Percentiles rank a stretch among this genome's conserved stretches.
phyloP scores from a whole-genome alignment of 2,329 filamentous ascomycete genomes.

The Scedosporium dehoogii region DNA sequence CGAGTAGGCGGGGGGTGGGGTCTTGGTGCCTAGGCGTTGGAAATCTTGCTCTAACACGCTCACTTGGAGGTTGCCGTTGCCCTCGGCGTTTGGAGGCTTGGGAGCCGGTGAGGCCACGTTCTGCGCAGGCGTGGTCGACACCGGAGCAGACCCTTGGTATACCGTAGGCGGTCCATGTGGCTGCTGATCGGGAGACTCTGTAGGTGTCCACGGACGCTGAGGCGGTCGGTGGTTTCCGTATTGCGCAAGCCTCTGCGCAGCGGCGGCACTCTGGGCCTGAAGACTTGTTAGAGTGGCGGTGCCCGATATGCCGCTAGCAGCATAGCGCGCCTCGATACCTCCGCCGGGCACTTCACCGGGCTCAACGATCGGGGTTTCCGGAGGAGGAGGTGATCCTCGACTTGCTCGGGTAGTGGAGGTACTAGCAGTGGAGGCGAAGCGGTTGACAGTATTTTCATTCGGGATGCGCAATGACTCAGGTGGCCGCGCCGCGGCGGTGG shows the following conservation, averaged over 20 bases:
- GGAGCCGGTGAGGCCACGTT: slow-evolving; percentile 15
- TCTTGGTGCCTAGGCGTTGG: slow-evolving; percentile 69
- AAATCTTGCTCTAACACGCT: slow-evolving; percentile 81
- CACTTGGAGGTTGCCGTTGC: slow-evolving; percentile 37
- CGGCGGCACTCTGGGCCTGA: slow-evolving; percentile 61
- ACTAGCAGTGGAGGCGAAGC: slow-evolving; percentile 73
- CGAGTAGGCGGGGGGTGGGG: slow-evolving; percentile 92
- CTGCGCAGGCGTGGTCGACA: slow-evolving; percentile 43
- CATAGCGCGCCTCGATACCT: slow-evolving; percentile 85
- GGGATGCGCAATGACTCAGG: slow-evolving; percentile 26
- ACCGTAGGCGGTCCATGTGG: slow-evolving; percentile 85
- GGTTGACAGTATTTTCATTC: slow-evolving; percentile 43
- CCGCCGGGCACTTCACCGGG: slow-evolving; percentile 61
- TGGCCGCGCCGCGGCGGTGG: slow-evolving; percentile 12
- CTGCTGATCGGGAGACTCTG: slow-evolving; percentile 75
- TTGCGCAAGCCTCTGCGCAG: slow-evolving; percentile 69
- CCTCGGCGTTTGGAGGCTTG: slow-evolving; percentile 20
- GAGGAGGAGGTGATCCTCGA: slow-evolving; percentile 86
- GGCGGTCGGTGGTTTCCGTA: slow-evolving; percentile 44
- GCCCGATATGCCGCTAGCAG: slow-evolving; percentile 81
- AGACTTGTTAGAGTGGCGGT: slow-evolving; percentile 72
- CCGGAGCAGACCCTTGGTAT: slow-evolving; percentile 75
- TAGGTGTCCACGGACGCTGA: slow-evolving; percentile 81
- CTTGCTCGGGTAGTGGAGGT: slow-evolving; percentile 88
- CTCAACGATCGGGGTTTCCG: slow-evolving; percentile 77